These are phyloP conservation scores for Quercus wislizeni DNA, from an alignment of 306 rosid species.

Conservation along the genomic window DNA sequence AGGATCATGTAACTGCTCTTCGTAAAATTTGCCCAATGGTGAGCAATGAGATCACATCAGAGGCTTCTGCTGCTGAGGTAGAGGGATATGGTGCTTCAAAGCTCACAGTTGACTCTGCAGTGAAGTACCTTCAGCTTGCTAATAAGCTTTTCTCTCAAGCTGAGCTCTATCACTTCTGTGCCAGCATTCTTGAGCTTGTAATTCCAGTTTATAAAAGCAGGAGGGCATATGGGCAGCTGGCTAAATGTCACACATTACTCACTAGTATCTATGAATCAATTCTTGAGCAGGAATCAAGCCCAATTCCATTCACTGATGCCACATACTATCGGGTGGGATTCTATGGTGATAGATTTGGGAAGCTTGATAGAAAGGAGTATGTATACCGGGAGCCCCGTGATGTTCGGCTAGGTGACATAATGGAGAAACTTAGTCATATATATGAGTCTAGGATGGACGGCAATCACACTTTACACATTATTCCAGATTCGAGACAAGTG, in stretches of 20 bases:
- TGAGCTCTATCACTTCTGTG: constrained; percentile 96
- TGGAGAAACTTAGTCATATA: constrained; percentile 95
- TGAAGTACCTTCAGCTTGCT: constrained; percentile 96
- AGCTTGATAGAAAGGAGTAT: constrained; percentile 80
- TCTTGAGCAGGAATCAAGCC: constrained; percentile 98
- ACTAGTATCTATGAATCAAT: constrained; percentile 87
- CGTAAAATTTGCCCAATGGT: constrained; percentile 98
- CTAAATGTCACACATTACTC: constrained; percentile 90
- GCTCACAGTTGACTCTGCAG: constrained; percentile 94
- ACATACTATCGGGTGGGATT: constrained; percentile 97
- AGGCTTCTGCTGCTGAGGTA: constrained; percentile 97
- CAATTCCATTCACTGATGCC: constrained; percentile 96
- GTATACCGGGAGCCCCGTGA: constrained; percentile 96
- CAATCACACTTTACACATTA: constrained; percentile 76
- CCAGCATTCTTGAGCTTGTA: constrained; percentile 94
- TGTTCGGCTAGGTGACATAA: constrained; percentile 95
- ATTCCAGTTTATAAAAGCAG: constrained; percentile 97
- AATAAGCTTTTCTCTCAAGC: constrained; percentile 98
- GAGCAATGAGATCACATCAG: constrained; percentile 92
- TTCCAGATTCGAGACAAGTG: constrained; percentile 97
- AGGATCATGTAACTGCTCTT: constrained; percentile 82
- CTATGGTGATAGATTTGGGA: constrained; percentile 89
- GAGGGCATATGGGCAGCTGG: constrained; percentile 89
- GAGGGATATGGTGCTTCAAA: constrained; percentile 99
- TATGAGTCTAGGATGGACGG: constrained; percentile 95